Percentiles rank a stretch among this genome's conserved stretches.
These are phyloP conservation scores for Xylona heveae DNA, from an alignment of 495 filamentous ascomycete genomes.

Conservation along the genomic window DNA sequence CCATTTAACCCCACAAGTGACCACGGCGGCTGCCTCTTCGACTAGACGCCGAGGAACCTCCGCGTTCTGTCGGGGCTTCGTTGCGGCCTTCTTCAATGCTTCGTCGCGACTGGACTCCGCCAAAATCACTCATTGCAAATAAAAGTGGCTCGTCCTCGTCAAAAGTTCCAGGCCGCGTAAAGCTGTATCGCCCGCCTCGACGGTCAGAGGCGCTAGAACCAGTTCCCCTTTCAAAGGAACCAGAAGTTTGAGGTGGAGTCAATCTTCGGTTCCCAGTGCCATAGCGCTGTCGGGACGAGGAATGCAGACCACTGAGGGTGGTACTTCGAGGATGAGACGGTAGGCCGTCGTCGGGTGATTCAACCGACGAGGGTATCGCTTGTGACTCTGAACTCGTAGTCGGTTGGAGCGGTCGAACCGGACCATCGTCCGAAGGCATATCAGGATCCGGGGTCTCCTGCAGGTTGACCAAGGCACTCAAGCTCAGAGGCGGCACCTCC, in stretches of 20 bases:
- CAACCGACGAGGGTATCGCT: slow-evolving; percentile 4
- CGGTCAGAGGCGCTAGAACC: slow-evolving; percentile 9
- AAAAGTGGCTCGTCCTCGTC: slow-evolving; percentile 64
- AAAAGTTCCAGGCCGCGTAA: slow-evolving; percentile 11
- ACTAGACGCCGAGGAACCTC: too few relatives aligned
- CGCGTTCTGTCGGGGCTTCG: too few relatives aligned
- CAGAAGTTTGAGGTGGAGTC: slow-evolving; percentile 3
- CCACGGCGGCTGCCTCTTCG: too few relatives aligned
- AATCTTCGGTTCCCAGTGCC: not conserved
- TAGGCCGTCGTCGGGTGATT: slow-evolving; percentile 2
- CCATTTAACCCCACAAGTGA: too few relatives aligned
- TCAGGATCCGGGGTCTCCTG: slow-evolving; percentile 17
- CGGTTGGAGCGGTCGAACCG: not conserved
- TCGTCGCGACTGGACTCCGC: slow-evolving; percentile 33
- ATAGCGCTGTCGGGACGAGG: not conserved
- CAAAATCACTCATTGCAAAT: slow-evolving; percentile 78
- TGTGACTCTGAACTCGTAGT: not conserved
- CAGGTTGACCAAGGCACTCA: slow-evolving; percentile 33
- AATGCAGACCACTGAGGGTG: not conserved
- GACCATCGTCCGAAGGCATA: slow-evolving; percentile 11
- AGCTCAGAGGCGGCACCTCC: slow-evolving; percentile 31
- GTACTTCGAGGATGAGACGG: slow-evolving; percentile 1
- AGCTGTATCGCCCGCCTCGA: slow-evolving; percentile 21
- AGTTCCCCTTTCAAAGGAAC: slow-evolving; percentile 1
- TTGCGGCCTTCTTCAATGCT: slow-evolving; percentile 50